Percentiles rank a stretch among this genome's conserved stretches.
Conservation (phyloP, 139 green algal species). For the Chlamydomonas incerta region DNA sequence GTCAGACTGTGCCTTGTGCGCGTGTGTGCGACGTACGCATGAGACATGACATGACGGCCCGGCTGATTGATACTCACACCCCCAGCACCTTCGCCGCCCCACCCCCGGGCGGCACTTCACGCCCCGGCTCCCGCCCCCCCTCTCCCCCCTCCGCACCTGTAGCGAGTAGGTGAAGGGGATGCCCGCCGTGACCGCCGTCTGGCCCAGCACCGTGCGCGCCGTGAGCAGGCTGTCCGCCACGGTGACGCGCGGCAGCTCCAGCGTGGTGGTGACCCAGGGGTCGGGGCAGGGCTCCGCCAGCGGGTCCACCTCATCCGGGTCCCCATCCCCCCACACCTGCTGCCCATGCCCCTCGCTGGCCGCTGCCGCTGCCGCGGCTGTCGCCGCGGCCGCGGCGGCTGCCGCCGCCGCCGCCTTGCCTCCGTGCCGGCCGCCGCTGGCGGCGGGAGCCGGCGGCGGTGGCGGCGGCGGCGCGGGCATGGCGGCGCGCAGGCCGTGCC, state of each 20-base stretch:
- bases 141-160: constrained; percentile 40
- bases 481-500: background rate
- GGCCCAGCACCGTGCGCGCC: constrained; percentile 44
- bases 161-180: constrained; percentile 63
- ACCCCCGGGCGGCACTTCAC: too few relatives aligned
- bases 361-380: background rate
- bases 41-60: too few relatives aligned
- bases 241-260: constrained; percentile 55
- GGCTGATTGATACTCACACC: too few relatives aligned
- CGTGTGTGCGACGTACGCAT: too few relatives aligned
- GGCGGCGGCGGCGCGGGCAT: background rate
- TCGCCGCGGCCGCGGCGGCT: background rate
- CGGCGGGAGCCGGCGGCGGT: too few relatives aligned
- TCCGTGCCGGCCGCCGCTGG: too few relatives aligned
- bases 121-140: too few relatives aligned
- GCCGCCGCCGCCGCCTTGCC: background rate
- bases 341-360: background rate
- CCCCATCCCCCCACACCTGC: background rate
- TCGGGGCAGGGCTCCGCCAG: constrained; percentile 32
- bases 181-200: constrained; percentile 50
- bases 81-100: too few relatives aligned
- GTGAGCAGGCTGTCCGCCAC: constrained; percentile 61
- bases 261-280: constrained; percentile 39
- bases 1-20: too few relatives aligned
- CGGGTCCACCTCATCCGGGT: constrained; percentile 3